These are phyloP conservation scores for Monilinia polystroma DNA, from an alignment of 2,329 filamentous ascomycete species.

Conservation along the genomic window DNA sequence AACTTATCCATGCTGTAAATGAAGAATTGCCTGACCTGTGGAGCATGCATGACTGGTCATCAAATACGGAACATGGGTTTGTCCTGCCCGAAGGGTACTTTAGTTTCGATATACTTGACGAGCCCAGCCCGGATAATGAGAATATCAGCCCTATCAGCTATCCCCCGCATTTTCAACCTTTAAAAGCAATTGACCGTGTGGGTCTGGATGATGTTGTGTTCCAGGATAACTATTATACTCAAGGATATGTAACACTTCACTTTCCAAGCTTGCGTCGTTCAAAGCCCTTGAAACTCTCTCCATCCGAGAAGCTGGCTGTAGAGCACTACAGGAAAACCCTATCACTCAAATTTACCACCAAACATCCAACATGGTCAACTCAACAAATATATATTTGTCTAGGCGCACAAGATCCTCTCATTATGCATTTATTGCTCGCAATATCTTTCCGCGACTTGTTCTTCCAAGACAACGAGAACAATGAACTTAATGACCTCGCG, in stretches of 20 bases:
- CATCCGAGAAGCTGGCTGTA: constrained; percentile 4
- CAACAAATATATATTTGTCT: constrained; percentile 17
- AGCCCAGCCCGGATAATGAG: background rate
- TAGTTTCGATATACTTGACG: background rate
- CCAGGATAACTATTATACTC: background rate
- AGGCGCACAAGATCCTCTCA: constrained; percentile 16
- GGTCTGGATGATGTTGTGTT: constrained; percentile 1
- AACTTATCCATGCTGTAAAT: background rate
- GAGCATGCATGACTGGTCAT: constrained; percentile 10
- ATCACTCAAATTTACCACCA: constrained; percentile 10
- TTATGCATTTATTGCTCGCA: constrained; percentile 15
- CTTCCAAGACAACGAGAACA: constrained; percentile 2
- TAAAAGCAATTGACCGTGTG: background rate
- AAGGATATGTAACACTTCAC: background rate
- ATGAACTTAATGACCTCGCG: background rate
- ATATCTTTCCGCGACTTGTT: constrained; percentile 15
- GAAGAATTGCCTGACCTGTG: background rate
- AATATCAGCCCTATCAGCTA: background rate
- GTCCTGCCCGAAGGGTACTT: background rate
- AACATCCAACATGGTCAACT: constrained; percentile 7
- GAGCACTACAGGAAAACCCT: constrained; percentile 9
- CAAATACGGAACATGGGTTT: background rate
- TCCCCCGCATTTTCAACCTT: background rate
- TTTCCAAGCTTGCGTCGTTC: background rate
- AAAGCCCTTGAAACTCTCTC: constrained; percentile 5